Conservation (phyloP, 768 basidiomycete genomes). For the Coprinopsis strossmayeri region DNA sequence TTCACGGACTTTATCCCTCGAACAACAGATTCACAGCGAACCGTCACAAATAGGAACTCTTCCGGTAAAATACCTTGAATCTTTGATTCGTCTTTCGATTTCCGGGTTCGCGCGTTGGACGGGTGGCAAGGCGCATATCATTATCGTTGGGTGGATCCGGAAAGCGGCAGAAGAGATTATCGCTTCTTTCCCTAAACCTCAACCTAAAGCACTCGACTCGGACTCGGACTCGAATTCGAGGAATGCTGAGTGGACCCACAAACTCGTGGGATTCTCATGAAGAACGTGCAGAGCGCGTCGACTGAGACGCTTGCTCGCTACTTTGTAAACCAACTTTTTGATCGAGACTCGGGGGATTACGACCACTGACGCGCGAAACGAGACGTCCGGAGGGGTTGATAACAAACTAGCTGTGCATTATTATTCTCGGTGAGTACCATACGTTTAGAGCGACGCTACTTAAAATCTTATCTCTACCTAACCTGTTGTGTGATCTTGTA, state of each 20-base stretch:
- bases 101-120: conserved; percentile 38
- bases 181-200: conserved; percentile 30
- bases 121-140: conserved; percentile 38
- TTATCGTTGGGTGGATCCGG: conserved; percentile 43
- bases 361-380: conserved; percentile 28
- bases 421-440: conserved; percentile 43
- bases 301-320: conserved; percentile 25
- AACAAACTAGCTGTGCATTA: conserved; percentile 35
- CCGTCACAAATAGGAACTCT: too few species aligned
- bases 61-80: too few species aligned
- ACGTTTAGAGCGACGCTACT: too few species aligned
- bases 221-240: too few species aligned
- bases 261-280: conserved; percentile 41
- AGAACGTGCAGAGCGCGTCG: conserved; percentile 29
- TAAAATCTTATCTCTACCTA: too few species aligned
- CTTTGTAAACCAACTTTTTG: conserved; percentile 45
- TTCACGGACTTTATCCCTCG: too few species aligned
- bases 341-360: conserved; percentile 38
- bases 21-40: too few species aligned
- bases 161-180: conserved; percentile 38
- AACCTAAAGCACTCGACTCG: not conserved
- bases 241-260: conserved; percentile 23
- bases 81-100: too few species aligned
- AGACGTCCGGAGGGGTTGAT: conserved; percentile 27
- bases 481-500: too few species aligned